Percentiles rank a stretch among this genome's conserved stretches.
Conservation (phyloP, 768 basidiomycete species). For the Melanogaster broomeanus region DNA sequence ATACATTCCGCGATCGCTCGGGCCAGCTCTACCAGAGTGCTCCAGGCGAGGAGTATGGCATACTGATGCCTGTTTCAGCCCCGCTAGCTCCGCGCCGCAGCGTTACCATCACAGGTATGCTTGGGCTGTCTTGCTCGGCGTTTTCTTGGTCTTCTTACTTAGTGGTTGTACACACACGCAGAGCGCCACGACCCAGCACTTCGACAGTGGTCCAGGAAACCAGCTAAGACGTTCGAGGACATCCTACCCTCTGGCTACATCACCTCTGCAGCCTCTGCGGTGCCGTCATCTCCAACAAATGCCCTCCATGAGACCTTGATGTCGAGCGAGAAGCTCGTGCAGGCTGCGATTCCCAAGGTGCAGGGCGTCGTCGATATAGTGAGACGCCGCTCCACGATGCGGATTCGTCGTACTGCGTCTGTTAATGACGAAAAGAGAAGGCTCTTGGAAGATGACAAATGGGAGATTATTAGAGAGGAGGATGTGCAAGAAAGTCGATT, state of each 20-base stretch:
- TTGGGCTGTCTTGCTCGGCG: neutral
- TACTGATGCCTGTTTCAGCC: constrained; percentile 37
- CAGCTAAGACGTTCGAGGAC: constrained; percentile 44
- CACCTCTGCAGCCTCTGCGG: constrained; percentile 30
- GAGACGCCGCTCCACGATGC: constrained; percentile 19
- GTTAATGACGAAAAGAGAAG: constrained; percentile 17
- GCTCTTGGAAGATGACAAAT: constrained; percentile 19
- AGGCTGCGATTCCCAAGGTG: constrained; percentile 42
- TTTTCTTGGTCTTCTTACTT: constrained; percentile 4
- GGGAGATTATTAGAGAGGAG: constrained; percentile 16
- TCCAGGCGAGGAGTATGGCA: constrained; percentile 47
- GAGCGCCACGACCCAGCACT: constrained; percentile 28
- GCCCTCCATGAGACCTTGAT: constrained; percentile 1
- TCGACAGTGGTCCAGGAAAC: constrained; percentile 20
- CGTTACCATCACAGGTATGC: constrained; percentile 24
- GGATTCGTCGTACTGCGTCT: constrained; percentile 11
- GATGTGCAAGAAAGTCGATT: constrained; percentile 8
- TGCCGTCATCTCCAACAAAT: constrained; percentile 28
- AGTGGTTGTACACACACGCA: constrained; percentile 3
- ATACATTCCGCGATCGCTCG: constrained; percentile 48
- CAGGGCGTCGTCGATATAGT: constrained; percentile 35
- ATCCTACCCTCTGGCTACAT: constrained; percentile 50
- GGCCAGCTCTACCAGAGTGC: constrained; percentile 47
- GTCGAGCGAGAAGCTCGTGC: constrained; percentile 35
- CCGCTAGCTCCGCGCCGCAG: constrained; percentile 26